Evolutionary conservation across 2,329 filamentous ascomycete genomes (phyloP), one percentile per base, ranked within the genome.

Genomic region (Sodiomyces alkalinus): DNA sequence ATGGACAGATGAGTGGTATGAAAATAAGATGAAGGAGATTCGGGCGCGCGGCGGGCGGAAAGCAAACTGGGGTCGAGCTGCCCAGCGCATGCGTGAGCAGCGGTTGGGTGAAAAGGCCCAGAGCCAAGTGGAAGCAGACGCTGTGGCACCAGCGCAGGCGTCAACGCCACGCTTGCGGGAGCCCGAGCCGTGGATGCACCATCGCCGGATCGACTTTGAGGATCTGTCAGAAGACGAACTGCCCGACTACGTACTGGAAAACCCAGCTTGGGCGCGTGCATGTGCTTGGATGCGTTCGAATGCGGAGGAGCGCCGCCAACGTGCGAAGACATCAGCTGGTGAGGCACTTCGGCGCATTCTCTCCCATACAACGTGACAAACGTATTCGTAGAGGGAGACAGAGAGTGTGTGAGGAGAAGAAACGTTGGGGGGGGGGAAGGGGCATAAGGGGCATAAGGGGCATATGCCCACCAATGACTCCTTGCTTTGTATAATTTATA

Each of bases 11-110:
- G 45, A 48, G 12, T 72, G 66, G 65, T 48, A 58, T 27, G 42
- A 39, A 10, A 42, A 46, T 11, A 74, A 71, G 34, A 49, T 56
- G 19, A 40, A 43, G 1, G 67, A 74, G 32, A 69, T 74, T 17
- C 40, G 47, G 21, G 44, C 43, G 2, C 60, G 68, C 2, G 58
- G 57, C 4, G 52, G 49, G 3, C 53, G 62, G 12, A 74, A 74
- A 37, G 47, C 43, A 5, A 62, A 61, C 37, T 62, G 67, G 26
- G 64, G 67, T 13, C 56, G 54, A 33, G 58, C 53, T 0, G 43
- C 48, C 0, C 42, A 51, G 26, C 52, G 60, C 8, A 42, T 55
- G 35, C 51, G 42, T 17, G 49, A 47, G 35, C 37, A 49, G 26
- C 43, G 35, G 6, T 33, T 36, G 7, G 39, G 38, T 24, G 38